Conservation (phyloP, 2,329 filamentous ascomycete genomes). For the Metarhizium album region DNA sequence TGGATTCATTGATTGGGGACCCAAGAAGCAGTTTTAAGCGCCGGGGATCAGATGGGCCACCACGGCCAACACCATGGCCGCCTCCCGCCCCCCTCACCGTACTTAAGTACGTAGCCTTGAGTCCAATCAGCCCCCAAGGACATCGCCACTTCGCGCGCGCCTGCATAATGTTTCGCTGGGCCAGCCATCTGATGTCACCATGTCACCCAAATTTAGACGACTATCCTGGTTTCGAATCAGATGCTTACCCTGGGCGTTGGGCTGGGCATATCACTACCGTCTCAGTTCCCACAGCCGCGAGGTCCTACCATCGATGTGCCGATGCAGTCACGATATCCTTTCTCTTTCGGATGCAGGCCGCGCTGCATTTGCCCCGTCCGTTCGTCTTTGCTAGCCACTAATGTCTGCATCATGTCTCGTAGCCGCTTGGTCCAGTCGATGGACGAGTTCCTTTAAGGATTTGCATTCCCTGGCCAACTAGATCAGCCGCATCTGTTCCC, state of each 20-base stretch:
- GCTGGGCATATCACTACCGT: neutral
- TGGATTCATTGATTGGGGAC: conserved; percentile 8
- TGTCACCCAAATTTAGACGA: conserved; percentile 27
- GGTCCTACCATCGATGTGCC: neutral
- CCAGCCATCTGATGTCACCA: conserved; percentile 10
- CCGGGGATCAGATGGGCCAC: conserved; percentile 7
- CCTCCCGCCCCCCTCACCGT: no score
- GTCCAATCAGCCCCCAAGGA: conserved; percentile 11
- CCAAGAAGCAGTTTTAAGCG: conserved; percentile 17
- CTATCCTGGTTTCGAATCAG: conserved; percentile 21
- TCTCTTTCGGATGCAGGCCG: conserved; percentile 2
- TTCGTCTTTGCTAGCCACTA: conserved; percentile 14
- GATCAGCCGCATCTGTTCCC: conserved; percentile 12
- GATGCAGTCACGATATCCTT: conserved; percentile 1
- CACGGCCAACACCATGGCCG: no score
- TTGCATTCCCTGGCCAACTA: conserved; percentile 16
- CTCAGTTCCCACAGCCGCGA: neutral
- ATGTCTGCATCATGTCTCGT: conserved; percentile 15
- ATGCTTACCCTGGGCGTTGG: neutral
- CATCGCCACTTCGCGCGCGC: conserved; percentile 27
- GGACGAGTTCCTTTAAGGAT: conserved; percentile 17
- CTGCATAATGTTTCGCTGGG: conserved; percentile 20
- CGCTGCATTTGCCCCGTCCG: conserved; percentile 7
- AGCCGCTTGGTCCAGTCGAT: conserved; percentile 15
- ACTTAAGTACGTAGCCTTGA: conserved; percentile 16